Conservation (phyloP, 2,329 filamentous ascomycete genomes). For the Neobulgaria alba region DNA sequence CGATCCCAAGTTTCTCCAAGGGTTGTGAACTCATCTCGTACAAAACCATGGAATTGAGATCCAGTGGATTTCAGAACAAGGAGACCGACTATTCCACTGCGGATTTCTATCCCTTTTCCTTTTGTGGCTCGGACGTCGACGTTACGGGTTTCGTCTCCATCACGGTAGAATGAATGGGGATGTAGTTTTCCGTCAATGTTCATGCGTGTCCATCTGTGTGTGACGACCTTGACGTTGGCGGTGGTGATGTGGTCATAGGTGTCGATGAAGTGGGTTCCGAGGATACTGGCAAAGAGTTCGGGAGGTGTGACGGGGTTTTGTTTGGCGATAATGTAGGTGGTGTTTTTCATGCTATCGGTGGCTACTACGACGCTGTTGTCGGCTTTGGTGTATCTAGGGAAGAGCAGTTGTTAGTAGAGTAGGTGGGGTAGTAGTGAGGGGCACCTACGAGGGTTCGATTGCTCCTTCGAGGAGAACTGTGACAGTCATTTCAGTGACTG, state of each 20-base stretch:
- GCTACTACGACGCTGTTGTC: conserved; percentile 95
- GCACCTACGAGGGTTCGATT: conserved; percentile 68
- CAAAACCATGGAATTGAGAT: conserved; percentile 90
- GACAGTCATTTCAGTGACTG: conserved; percentile 90
- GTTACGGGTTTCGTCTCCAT: conserved; percentile 79
- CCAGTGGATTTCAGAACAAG: conserved; percentile 94
- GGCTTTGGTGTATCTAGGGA: conserved; percentile 72
- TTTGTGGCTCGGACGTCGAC: conserved; percentile 65
- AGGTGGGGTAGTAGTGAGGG: conserved; percentile 1
- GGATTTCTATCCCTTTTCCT: conserved; percentile 62
- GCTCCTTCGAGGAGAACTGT: conserved; percentile 87
- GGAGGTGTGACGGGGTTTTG: conserved; percentile 86
- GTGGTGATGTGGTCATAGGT: conserved; percentile 81
- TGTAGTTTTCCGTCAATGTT: conserved; percentile 79
- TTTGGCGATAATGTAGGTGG: conserved; percentile 89
- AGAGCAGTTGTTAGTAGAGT: conserved; percentile 2
- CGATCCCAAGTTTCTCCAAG: conserved; percentile 88
- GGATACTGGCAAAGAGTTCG: conserved; percentile 78
- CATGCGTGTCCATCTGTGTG: conserved; percentile 90
- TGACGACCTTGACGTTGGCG: conserved; percentile 72
- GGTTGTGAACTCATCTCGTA: conserved; percentile 88
- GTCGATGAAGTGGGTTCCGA: conserved; percentile 82
- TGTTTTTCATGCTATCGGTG: conserved; percentile 98
- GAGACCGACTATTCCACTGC: conserved; percentile 70
- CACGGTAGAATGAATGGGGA: conserved; percentile 88